Base-by-base conservation (phyloP, 2,329 filamentous ascomycete species). In the Botryotinia calthae region DNA sequence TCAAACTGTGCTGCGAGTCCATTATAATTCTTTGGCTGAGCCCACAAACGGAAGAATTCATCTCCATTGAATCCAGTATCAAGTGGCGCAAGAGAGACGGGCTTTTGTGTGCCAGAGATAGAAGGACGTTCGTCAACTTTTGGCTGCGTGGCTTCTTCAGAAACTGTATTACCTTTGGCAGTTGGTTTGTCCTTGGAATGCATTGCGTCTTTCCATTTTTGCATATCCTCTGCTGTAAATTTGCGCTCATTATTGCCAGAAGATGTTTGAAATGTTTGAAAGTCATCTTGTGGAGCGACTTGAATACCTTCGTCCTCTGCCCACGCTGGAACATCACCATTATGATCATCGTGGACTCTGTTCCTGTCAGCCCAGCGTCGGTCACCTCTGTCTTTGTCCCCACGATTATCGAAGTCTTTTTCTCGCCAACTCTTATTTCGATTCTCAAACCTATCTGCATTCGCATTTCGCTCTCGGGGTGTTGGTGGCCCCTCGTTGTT, bases 181-280 rank as follows among this genome's bases (percentile, higher is more conserved):
- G 74, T 70, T 71, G 76, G 72, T 58, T 77, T 80, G 59, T 80
- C 77, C 70, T 79, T 79, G 61, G 75, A 77, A 73, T 76, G 74
- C 94, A 97, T 97, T 76, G 87, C 88, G 78, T 97, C 93, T 86
- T 97, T 97, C 90, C 95, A 98, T 77, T 93, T 93, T 83, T 97
- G 91, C 82, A 98, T 97, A 77, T 98, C 95, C 79, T 97, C 94
- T 79, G 93, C 91, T 0, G 94, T 98, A 78, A 93, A 92, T 66
- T 66, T 66, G 46, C 64, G 64, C 31, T n/a, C 51, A 51, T 40
- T 54, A 16, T 54, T 66, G 25, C 46, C 64, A 54, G 31, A 97
- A 75, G 87, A 88, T 78, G 97, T 93, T 86, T 97, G 97, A 89
- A 95, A 98, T 77, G 93, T 93, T 83, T 97, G 91, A 82, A 98